Conservation (phyloP, 2,329 filamentous ascomycete genomes). For the Pezicula carpinea region DNA sequence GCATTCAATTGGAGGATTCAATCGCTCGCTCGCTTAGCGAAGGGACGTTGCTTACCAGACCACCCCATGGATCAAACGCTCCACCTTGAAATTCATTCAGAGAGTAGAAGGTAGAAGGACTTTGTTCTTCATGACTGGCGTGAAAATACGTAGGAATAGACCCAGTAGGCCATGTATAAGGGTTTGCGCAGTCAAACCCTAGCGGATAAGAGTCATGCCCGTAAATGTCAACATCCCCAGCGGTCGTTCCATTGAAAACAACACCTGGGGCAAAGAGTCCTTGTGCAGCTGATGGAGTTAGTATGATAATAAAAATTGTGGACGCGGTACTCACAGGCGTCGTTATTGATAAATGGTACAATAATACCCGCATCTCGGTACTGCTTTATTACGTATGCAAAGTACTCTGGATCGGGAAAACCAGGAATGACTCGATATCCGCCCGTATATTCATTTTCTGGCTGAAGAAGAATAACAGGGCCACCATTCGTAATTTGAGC, state of each 20-base stretch:
- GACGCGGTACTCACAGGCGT: slow-evolving; percentile 40
- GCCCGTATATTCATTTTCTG: slow-evolving; percentile 74
- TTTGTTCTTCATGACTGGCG: slow-evolving; percentile 50
- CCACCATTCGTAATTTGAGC: slow-evolving; percentile 81
- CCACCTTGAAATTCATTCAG: slow-evolving; percentile 64
- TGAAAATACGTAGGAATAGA: slow-evolving; percentile 53
- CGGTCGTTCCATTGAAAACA: slow-evolving; percentile 21
- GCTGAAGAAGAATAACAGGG: slow-evolving; percentile 72
- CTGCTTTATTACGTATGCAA: slow-evolving; percentile 67
- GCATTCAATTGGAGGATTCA: neutral
- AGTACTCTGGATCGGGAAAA: slow-evolving; percentile 65
- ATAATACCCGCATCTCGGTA: slow-evolving; percentile 63
- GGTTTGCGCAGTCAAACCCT: slow-evolving; percentile 41
- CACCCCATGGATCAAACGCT: slow-evolving; percentile 71
- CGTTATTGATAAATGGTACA: slow-evolving; percentile 72
- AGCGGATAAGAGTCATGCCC: slow-evolving; percentile 39
- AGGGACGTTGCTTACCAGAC: slow-evolving; percentile 40
- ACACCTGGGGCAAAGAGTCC: slow-evolving; percentile 26
- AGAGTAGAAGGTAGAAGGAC: slow-evolving; percentile 61
- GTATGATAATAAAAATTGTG: neutral
- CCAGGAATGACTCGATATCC: slow-evolving; percentile 39
- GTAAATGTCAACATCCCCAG: slow-evolving; percentile 29
- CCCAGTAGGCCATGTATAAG: slow-evolving; percentile 52
- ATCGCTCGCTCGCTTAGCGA: no score
- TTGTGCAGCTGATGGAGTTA: slow-evolving; percentile 9